These are phyloP conservation scores for Alternaria sp. DNA, from an alignment of 2,329 filamentous ascomycete genomes.

Conservation along the genomic window DNA sequence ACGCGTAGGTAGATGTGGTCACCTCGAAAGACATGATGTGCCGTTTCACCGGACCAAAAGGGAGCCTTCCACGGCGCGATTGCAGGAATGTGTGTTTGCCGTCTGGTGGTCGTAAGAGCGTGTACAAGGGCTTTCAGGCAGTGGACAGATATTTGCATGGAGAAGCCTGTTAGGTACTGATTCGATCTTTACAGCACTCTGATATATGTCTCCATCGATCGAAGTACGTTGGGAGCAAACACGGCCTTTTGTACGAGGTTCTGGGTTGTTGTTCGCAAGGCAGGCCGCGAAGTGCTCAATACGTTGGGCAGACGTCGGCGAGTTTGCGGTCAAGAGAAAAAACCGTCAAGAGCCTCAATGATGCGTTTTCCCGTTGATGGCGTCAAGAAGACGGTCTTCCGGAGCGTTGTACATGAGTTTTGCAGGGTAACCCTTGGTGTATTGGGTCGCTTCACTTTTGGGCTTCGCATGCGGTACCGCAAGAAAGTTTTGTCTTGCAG, in stretches of 20 bases:
- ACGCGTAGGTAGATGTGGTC: background rate
- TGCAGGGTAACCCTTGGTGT: conserved; percentile 7
- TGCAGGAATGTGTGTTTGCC: background rate
- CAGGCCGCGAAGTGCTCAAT: background rate
- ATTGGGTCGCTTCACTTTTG: conserved; percentile 11
- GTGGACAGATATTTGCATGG: background rate
- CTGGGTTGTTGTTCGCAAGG: background rate
- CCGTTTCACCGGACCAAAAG: background rate
- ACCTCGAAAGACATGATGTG: background rate
- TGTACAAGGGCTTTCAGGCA: background rate
- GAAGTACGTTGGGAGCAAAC: background rate
- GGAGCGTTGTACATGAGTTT: background rate
- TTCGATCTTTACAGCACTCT: background rate
- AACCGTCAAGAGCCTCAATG: conserved; percentile 5
- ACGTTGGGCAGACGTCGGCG: background rate
- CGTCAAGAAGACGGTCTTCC: background rate
- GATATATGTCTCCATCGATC: background rate
- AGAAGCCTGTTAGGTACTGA: background rate
- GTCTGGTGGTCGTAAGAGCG: background rate
- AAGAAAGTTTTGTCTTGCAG: background rate
- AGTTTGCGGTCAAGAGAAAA: conserved; percentile 1
- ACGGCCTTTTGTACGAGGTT: background rate
- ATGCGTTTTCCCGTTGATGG: background rate
- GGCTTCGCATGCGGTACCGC: conserved; percentile 1
- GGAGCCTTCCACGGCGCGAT: background rate